phyloP scores from a whole-genome alignment of 1,284 basidiomycete species.

The Farysia itapuensis region DNA sequence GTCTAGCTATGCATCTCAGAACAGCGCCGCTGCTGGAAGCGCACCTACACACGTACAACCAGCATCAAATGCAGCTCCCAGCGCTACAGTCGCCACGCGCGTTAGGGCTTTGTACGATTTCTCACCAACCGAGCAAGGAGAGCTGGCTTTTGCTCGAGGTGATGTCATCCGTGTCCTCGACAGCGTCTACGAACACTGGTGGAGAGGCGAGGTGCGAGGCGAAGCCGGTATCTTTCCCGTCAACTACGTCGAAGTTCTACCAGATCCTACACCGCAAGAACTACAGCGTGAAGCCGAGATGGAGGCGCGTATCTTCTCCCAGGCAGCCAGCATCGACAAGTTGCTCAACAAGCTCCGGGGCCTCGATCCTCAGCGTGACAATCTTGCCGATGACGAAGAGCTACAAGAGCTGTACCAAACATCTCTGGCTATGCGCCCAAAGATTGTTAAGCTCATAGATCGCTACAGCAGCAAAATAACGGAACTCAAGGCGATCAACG shows the following conservation, averaged over 20 bases:
- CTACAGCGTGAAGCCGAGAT: slow-evolving; percentile 81
- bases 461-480: slow-evolving; percentile 69
- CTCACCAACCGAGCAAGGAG: slow-evolving; percentile 82
- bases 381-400: slow-evolving; percentile 83
- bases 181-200: slow-evolving; percentile 96
- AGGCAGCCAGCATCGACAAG: slow-evolving; percentile 83
- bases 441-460: slow-evolving; percentile 94
- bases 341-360: slow-evolving; percentile 77
- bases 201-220: slow-evolving; percentile 89
- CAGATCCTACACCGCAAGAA: slow-evolving; percentile 78
- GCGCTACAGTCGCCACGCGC: slow-evolving; percentile 47
- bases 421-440: slow-evolving; percentile 83
- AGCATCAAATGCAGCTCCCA: background rate
- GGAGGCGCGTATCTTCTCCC: slow-evolving; percentile 81
- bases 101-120: slow-evolving; percentile 91
- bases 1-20: slow-evolving; percentile 46
- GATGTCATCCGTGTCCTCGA: slow-evolving; percentile 96
- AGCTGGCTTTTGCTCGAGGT: slow-evolving; percentile 87
- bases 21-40: slow-evolving; percentile 1
- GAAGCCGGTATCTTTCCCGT: slow-evolving; percentile 96
- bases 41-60: slow-evolving; percentile 1
- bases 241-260: slow-evolving; percentile 91
- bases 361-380: slow-evolving; percentile 75
- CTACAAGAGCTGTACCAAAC: slow-evolving; percentile 92
- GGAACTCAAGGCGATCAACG: slow-evolving; percentile 84